Base-by-base conservation (phyloP, 2,329 filamentous ascomycete genomes). In the Scopulariopsis brevicaulis region DNA sequence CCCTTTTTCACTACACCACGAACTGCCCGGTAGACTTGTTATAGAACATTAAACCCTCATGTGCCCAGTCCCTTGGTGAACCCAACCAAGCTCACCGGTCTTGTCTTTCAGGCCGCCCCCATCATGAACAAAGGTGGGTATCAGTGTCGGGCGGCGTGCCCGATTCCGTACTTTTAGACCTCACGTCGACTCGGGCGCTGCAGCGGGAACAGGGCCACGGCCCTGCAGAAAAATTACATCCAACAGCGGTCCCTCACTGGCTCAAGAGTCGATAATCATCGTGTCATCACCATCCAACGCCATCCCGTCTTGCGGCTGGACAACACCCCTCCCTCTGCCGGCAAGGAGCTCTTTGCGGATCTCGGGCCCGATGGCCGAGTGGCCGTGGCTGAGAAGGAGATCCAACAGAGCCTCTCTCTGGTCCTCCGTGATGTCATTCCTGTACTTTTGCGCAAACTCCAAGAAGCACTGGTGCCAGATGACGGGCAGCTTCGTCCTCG, bases 401-500 rank as follows among this genome's bases (percentile, higher is more conserved):
- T 99, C 94, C 6, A 99, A 75, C 55, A 99, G 74, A 0, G 91
- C 89, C 73, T 99, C 93, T 64, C 92, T 80, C 75, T 96, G 92
- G 64, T 96, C 92, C 70, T 96, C 92, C 1, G 91, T 96, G 64
- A 96, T 93, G 70, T 97, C 93, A 64, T 96, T 95, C 67, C 91
- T 86, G 74, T 97, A 99, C 59, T 93, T 81, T 73, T 96, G 89
- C 28, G 94, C 91, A 73, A 99, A 99, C 1, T 90, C 87, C 58
- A 99, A 74, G 34, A 99, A 77, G 65, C 88, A 91, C 74, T 97
- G 93, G 71, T 99, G 94, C 91, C 93, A 99, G 58, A 99, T 84
- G 8, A 99, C 91, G 0, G 95, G 94, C 63, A 97, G 71, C 68
- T 88, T 90, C 67, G 64, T 78, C 71, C 70, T 79, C 60, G 71